Base-by-base conservation (phyloP, 2,329 filamentous ascomycete species). In the Passalora sequoiae region DNA sequence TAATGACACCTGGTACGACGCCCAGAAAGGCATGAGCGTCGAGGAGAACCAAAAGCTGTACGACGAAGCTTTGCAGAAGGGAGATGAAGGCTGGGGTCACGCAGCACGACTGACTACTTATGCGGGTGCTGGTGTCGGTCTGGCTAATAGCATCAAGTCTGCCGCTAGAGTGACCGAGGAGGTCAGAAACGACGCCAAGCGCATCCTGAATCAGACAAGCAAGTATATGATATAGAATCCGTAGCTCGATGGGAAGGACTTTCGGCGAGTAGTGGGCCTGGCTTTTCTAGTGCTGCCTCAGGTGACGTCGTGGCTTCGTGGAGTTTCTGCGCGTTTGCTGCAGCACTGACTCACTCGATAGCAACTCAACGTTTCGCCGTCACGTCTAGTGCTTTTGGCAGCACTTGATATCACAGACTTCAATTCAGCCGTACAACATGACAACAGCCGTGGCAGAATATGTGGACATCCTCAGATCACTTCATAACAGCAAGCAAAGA, bases 91-190 rank as follows among this genome's bases (percentile, higher is more conserved):
- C 37, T 74, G 76, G 74, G 77, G 76, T 17, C 64, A 63, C 1
- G 60, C 71, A 7, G 76, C 71, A 3, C 69, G 79, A 46, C 66
- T 82, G 66, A 79, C 76, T 4, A 77, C 77, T 7, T 84, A 81
- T 68, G 78, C 77, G 10, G 80, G 80, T 3, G 75, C 75, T 15
- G 79, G 72, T 0, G 74, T 83, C 10, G 80, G 80, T 0, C 64
- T 83, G 47, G 68, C 82, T 2, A 74, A 62, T 33, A 61, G 70
- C 28, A 65, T 77, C 1, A 68, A 69, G 51, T 57, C 65, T 12
- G 78, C 76, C 3, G 67, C 60, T 9, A 69, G 75, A 7, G 77
- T 83, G 55, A 70, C 78, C 3, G 60, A 61, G 33, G 70, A 75
- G 44, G 62, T 72, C 3, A 64, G 72, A 36, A 60, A 65, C 4